A percentile compares a stretch with the other conserved stretches of the same genome.
Evolutionary conservation across 495 filamentous ascomycete species (phyloP).

Genomic region (Penicillium canariense): DNA sequence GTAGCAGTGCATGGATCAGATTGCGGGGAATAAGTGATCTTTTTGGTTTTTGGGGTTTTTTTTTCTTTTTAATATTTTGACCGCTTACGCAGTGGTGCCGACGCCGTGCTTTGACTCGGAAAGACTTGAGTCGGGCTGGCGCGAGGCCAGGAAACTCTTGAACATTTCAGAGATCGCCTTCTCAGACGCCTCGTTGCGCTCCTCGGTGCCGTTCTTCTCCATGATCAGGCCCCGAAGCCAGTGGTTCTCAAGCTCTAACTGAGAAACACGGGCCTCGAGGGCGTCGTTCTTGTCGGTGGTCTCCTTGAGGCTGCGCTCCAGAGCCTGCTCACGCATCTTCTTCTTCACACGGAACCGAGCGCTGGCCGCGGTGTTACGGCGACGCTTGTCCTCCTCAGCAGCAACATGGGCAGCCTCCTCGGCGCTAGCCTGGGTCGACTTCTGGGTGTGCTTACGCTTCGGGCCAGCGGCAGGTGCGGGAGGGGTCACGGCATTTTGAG

Average conservation of each 20-base stretch:
- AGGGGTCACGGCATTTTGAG: slow-evolving; percentile 11
- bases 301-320: slow-evolving; percentile 88
- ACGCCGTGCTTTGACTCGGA: slow-evolving; percentile 42
- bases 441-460: slow-evolving; percentile 44
- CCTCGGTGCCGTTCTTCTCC: slow-evolving; percentile 73
- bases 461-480: slow-evolving; percentile 22
- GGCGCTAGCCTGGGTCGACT: slow-evolving; percentile 31
- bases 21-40: neutral
- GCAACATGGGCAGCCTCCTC: slow-evolving; percentile 61
- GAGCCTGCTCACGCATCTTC: slow-evolving; percentile 93
- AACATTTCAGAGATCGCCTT: slow-evolving; percentile 49
- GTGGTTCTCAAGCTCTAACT: slow-evolving; percentile 92
- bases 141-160: slow-evolving; percentile 47
- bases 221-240: slow-evolving; percentile 93
- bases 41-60: slow-evolving; percentile 5
- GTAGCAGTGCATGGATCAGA: slow-evolving; percentile 7
- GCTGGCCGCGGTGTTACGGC: slow-evolving; percentile 91
- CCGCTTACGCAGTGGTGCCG: slow-evolving; percentile 28
- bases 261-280: slow-evolving; percentile 79
- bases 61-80: slow-evolving; percentile 13
- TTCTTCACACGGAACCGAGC: slow-evolving; percentile 99
- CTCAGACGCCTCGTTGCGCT: slow-evolving; percentile 38
- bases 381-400: slow-evolving; percentile 96
- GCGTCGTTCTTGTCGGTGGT: slow-evolving; percentile 75
- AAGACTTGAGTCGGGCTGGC: slow-evolving; percentile 37